Percentiles rank a stretch among this genome's conserved stretches.
These are phyloP conservation scores for Vigna reflexopilosa DNA, from an alignment of 306 rosid species.

Conservation along the genomic window DNA sequence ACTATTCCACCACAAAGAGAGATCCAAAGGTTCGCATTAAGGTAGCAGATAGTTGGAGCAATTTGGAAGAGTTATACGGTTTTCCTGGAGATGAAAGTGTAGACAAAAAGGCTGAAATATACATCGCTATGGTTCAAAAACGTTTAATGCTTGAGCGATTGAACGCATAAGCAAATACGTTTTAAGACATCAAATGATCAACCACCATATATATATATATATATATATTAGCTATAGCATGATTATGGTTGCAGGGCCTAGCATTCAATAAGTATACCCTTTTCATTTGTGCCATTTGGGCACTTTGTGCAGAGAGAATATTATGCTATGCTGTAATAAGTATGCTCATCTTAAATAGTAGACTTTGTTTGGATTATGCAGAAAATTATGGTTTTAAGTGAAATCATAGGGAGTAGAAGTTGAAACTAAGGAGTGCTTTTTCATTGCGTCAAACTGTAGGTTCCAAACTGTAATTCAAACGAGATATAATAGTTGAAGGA, in stretches of 20 bases:
- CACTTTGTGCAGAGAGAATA: conserved; percentile 6
- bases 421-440: not conserved
- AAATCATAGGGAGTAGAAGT: not conserved
- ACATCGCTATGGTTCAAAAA: conserved; percentile 69
- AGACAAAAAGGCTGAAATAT: conserved; percentile 68
- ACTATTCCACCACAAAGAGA: conserved; percentile 26
- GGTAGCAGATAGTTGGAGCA: conserved; percentile 38
- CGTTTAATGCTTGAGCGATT: conserved; percentile 67
- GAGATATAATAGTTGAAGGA: not conserved
- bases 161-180: conserved; percentile 39
- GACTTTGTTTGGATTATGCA: not conserved
- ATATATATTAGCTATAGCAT: conserved; percentile 2
- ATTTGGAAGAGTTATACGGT: conserved; percentile 49
- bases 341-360: not conserved
- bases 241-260: conserved; percentile 8
- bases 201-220: not conserved
- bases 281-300: not conserved
- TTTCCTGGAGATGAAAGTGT: conserved; percentile 64
- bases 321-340: conserved; percentile 19
- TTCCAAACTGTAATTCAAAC: not conserved
- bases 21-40: conserved; percentile 52
- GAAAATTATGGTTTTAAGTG: not conserved
- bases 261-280: conserved; percentile 12
- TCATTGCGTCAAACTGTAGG: not conserved
- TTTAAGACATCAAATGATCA: conserved; percentile 26